Base-by-base conservation (phyloP, 345 rosid species). In the Acer saccharum region DNA sequence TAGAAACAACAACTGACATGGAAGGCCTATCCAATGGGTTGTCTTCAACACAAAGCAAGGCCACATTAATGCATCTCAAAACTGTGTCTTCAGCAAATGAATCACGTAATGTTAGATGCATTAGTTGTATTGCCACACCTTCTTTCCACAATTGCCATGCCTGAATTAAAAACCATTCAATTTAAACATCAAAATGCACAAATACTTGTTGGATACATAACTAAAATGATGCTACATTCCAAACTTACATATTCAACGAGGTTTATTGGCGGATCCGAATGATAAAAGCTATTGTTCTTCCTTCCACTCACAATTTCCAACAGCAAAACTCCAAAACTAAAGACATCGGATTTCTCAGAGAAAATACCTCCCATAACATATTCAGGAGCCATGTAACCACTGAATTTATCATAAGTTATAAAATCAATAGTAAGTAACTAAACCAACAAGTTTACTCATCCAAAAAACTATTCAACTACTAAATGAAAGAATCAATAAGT, bases 341-440 rank as follows among this genome's bases (percentile, higher is more conserved):
- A 80, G 21, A 76, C 83, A 72, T 80, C 79, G 3, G 83, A 80
- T 60, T 80, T 80, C n/a, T 66, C 68, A n/a, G 77, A 76, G 70
- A 80, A 71, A 29, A 80, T 16, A n/a, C 80, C 80, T 3, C 55
- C 69, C 69, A 76, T 71, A 10, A 61, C 54, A 50, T 80, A 80
- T 60, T 80, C 80, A 3, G 80, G 80, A 20, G 77, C 48, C 80
- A 80, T 80, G 2, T 80, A 72, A 6, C 79, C 83, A 18, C 80
- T 69, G 6, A 12, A 65, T 65, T 65, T 3, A 65, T 32, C 55
- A 6, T 2, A 21, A 44, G 0, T 0, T 72, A 67, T 66, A 23
- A 27, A 32, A 20, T n/a, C 12, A 29, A 63, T 50, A 1, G 1
- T 6, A 1, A 23, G 25, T 23, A 35, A 18, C 3, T 29, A 3